Evolutionary conservation across 768 basidiomycete species (phyloP).

Genomic region (Boletellus emodensis): DNA sequence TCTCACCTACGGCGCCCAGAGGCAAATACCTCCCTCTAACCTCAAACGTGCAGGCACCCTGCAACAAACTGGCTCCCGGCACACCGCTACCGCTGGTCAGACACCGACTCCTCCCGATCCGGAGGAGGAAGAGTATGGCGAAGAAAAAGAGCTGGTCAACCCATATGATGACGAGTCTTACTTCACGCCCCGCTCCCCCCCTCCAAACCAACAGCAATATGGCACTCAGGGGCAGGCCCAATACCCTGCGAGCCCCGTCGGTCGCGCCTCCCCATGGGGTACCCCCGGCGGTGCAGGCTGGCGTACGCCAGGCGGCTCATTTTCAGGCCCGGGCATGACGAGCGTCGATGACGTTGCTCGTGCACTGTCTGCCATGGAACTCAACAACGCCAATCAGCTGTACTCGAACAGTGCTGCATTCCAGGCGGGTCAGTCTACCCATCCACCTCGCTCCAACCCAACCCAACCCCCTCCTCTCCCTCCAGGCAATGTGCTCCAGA

Average conservation of each 20-base stretch:
- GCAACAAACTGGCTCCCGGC: slow-evolving; percentile 41
- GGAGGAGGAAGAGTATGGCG: slow-evolving; percentile 50
- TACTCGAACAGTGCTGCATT: slow-evolving; percentile 28
- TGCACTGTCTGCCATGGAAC: slow-evolving; percentile 66
- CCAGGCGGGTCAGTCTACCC: slow-evolving; percentile 49
- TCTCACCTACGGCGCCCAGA: slow-evolving; percentile 65
- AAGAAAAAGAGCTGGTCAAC: slow-evolving; percentile 42
- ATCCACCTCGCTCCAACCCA: slow-evolving; percentile 68
- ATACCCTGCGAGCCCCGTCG: slow-evolving; percentile 54
- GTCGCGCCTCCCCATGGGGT: slow-evolving; percentile 64
- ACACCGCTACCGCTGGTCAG: slow-evolving; percentile 27
- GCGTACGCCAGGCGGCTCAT: slow-evolving; percentile 41
- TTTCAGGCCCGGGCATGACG: slow-evolving; percentile 25
- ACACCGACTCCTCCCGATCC: slow-evolving; percentile 48
- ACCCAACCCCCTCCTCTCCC: slow-evolving; percentile 44
- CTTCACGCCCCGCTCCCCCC: slow-evolving; percentile 43
- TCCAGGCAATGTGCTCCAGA: slow-evolving; percentile 36
- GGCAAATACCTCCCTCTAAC: slow-evolving; percentile 46
- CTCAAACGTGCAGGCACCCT: slow-evolving; percentile 78
- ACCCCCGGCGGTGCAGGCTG: slow-evolving; percentile 53
- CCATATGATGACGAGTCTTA: slow-evolving; percentile 52
- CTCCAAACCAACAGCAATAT: slow-evolving; percentile 41
- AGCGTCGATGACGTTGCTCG: slow-evolving; percentile 73
- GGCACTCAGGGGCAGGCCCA: slow-evolving; percentile 32
- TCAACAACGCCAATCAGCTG: slow-evolving; percentile 35